A percentile compares a stretch with the other conserved stretches of the same genome.
phyloP scores from a whole-genome alignment of 2,329 filamentous ascomycete genomes.

The Claviceps digitariae region DNA sequence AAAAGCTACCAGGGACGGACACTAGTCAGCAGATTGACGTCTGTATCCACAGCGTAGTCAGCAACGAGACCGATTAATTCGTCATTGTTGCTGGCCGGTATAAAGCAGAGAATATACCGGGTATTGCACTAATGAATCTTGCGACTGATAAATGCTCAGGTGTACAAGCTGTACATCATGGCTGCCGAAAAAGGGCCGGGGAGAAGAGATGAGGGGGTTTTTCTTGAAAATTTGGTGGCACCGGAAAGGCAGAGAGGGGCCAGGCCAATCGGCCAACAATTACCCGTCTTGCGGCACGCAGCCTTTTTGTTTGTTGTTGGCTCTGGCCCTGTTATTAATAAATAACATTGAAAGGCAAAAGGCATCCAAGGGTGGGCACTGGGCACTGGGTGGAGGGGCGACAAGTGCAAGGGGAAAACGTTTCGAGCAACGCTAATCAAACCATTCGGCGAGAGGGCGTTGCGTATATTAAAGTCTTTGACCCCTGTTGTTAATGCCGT shows the following conservation, averaged over 20 bases:
- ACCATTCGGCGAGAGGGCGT: background rate
- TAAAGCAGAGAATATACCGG: background rate
- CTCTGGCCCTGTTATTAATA: background rate
- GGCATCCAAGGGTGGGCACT: background rate
- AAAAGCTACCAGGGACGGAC: background rate
- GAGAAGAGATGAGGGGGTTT: background rate
- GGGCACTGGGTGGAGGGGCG: background rate
- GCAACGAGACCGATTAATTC: background rate
- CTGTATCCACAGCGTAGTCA: background rate
- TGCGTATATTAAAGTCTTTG: background rate
- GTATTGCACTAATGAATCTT: background rate
- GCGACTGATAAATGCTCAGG: background rate
- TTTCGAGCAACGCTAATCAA: background rate
- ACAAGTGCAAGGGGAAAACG: background rate
- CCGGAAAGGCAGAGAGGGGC: background rate
- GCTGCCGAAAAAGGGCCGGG: background rate
- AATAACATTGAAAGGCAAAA: background rate
- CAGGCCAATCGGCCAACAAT: background rate
- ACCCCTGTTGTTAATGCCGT: background rate
- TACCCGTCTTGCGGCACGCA: background rate
- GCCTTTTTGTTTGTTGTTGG: background rate
- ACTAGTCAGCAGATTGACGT: background rate
- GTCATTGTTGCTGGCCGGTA: background rate
- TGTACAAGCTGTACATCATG: background rate
- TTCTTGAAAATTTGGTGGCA: background rate